Evolutionary conservation across 306 rosid species (phyloP).

Genomic region (Sophora flavescens): DNA sequence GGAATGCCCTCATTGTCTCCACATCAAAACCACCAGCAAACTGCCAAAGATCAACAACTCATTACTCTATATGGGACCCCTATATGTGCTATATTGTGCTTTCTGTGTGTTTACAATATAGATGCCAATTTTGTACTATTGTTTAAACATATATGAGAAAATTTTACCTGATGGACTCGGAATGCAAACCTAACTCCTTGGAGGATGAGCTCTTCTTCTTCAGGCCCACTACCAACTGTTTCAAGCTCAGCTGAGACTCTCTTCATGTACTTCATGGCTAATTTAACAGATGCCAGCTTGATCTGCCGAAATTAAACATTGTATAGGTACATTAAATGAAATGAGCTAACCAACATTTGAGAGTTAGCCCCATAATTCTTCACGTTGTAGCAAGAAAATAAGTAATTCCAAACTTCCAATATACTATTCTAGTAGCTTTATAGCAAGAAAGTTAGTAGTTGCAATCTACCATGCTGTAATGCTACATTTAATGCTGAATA

Average conservation of each 20-base stretch:
- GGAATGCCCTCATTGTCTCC: slow-evolving; percentile 95
- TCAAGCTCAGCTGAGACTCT: slow-evolving; percentile 98
- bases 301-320: slow-evolving; percentile 61
- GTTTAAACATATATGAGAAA: not conserved
- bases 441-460: slow-evolving; percentile 21
- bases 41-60: slow-evolving; percentile 57
- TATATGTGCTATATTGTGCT: not conserved
- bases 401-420: slow-evolving; percentile 11
- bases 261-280: slow-evolving; percentile 97
- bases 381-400: slow-evolving; percentile 19
- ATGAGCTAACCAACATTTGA: slow-evolving; percentile 36
- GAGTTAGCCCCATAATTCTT: slow-evolving; percentile 9
- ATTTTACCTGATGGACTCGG: slow-evolving; percentile 93
- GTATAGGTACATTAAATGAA: slow-evolving; percentile 41
- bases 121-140: slow-evolving; percentile 9
- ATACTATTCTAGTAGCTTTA: not conserved
- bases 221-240: slow-evolving; percentile 84
- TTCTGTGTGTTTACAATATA: not conserved
- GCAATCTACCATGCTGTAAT: not conserved
- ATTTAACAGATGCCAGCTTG: slow-evolving; percentile 92
- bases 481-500: not conserved
- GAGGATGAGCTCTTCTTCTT: slow-evolving; percentile 95
- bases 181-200: slow-evolving; percentile 95
- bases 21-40: slow-evolving; percentile 97
- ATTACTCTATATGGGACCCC: slow-evolving; percentile 1